Evolutionary conservation across 805 yeast species (phyloP), one percentile per base, ranked within the genome.

Genomic region (Kuraishia piskuri): DNA sequence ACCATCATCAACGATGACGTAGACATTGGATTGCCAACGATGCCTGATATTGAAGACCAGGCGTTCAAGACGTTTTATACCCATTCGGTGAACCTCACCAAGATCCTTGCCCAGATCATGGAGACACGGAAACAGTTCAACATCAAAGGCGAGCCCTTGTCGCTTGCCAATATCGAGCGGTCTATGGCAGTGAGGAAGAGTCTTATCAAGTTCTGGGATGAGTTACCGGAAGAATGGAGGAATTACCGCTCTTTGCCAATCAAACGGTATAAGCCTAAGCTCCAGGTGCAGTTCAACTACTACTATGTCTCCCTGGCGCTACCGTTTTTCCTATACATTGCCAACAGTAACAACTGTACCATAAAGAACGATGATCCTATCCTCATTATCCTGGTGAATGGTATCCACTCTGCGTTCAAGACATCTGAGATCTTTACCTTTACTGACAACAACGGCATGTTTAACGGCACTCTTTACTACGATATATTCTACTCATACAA

Each of bases 1-100:
- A 71, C 71, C n/a, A 65, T 76, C 50, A 70, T 68, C 19, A 71
- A 74, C 62, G 73, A 72, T 51, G 79, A 75, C 44, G 72, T 75
- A 48, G 77, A 72, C 56, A 64, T 75, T 48, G 74, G 67, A 19
- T 66, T 71, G 45, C 79, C 79, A 1, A 50, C 52, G 9, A 57
- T 64, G 49, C 52, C 56, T 4, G 68, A 68, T 49, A 61, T 62
- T 9, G 58, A 57, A 8, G 72, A 69, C 54, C 68, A 62, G 20
- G 59, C 65, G 9, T 67, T 61, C 54, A 64, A 59, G 51, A 60
- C 61, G 9, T 74, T 65, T 56, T 71, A 69, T 56, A 56, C 62
- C 14, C 63, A 70, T 36, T 66, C 68, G 50, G 61, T 71, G 22
- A 68, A 67, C 37, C 55, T 76, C 26, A 66, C 76, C 0, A 66